phyloP scores from a whole-genome alignment of 345 rosid species.

The Populus euphratica region DNA sequence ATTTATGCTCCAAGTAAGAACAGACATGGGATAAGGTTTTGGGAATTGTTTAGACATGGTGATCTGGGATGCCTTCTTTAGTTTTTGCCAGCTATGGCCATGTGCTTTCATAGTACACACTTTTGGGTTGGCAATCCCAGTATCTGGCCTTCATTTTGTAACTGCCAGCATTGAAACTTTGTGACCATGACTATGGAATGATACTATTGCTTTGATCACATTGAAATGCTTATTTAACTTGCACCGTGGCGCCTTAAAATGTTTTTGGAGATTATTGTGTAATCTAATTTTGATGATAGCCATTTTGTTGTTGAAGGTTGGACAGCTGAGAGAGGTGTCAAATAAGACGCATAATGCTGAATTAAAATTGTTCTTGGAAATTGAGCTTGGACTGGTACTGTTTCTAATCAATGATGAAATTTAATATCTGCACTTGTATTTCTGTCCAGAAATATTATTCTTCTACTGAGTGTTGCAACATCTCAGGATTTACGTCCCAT shows the following conservation, averaged over 20 bases:
- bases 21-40: not conserved
- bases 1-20: not conserved
- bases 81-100: not conserved
- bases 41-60: not conserved
- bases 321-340: conserved; percentile 78
- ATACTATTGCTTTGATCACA: too few species aligned
- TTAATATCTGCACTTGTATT: not conserved
- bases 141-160: not conserved
- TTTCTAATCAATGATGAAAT: conserved; percentile 3
- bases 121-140: not conserved
- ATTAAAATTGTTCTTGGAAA: conserved; percentile 84
- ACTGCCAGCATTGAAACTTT: not conserved
- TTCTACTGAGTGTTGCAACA: not conserved
- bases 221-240: not conserved
- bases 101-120: not conserved
- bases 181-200: not conserved
- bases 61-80: not conserved
- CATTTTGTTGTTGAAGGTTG: conserved; percentile 56
- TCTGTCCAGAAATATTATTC: not conserved
- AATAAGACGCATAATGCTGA: conserved; percentile 78
- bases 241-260: not conserved
- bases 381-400: conserved; percentile 69
- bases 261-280: not conserved
- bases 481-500: conserved; percentile 69
- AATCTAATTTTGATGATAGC: not conserved